These are phyloP conservation scores for Yamadazyma diospyri DNA, from an alignment of 1,139 yeast species.

Conservation along the genomic window DNA sequence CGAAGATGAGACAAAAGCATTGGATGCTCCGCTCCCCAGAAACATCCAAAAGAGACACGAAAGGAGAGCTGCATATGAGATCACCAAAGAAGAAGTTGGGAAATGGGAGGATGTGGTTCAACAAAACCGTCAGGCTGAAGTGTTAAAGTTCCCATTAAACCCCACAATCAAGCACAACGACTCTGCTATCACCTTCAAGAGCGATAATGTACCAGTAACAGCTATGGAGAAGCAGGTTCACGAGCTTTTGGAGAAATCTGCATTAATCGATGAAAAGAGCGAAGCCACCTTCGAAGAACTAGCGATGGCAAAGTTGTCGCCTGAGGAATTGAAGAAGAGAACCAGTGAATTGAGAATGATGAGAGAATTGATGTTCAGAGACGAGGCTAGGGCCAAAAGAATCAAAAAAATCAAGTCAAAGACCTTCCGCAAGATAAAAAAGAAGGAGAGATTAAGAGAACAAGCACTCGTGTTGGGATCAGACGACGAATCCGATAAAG, in stretches of 20 bases:
- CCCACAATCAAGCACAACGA: slow-evolving; percentile 47
- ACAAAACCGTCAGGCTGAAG: slow-evolving; percentile 80
- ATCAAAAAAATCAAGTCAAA: slow-evolving; percentile 93
- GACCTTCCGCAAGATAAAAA: slow-evolving; percentile 79
- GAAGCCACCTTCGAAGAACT: slow-evolving; percentile 85
- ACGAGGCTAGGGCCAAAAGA: slow-evolving; percentile 85
- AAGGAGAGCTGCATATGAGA: slow-evolving; percentile 85
- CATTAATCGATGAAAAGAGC: slow-evolving; percentile 67
- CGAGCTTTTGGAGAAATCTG: slow-evolving; percentile 58
- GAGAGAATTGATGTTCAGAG: slow-evolving; percentile 96
- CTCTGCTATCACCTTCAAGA: slow-evolving; percentile 52
- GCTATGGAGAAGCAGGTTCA: slow-evolving; percentile 70
- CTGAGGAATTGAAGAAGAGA: slow-evolving; percentile 75
- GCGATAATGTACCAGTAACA: slow-evolving; percentile 46
- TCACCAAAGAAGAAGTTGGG: slow-evolving; percentile 79
- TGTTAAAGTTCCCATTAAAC: slow-evolving; percentile 67
- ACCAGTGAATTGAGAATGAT: slow-evolving; percentile 81
- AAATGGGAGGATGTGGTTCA: slow-evolving; percentile 87
- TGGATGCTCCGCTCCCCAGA: slow-evolving; percentile 80
- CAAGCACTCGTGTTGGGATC: slow-evolving; percentile 66
- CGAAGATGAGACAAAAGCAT: slow-evolving; percentile 45
- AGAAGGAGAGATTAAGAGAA: slow-evolving; percentile 75
- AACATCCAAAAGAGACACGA: slow-evolving; percentile 84
- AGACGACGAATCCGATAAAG: slow-evolving; percentile 46
- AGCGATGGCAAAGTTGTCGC: slow-evolving; percentile 75